phyloP scores from a whole-genome alignment of 306 rosid species.

The Pterocarpus macrocarpus region DNA sequence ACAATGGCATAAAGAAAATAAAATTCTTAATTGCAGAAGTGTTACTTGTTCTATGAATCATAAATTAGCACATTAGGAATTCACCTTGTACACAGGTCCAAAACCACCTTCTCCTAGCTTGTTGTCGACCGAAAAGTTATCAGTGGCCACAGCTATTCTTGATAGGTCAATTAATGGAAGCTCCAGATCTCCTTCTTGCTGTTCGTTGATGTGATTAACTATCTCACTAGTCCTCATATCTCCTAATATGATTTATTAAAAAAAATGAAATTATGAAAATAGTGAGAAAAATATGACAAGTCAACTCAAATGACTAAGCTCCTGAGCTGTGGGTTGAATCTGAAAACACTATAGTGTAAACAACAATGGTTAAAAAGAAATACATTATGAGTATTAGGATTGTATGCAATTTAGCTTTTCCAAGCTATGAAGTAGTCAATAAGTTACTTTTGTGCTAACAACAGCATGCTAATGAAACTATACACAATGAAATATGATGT shows the following conservation, averaged over 20 bases:
- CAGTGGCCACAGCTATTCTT: slow-evolving; percentile 47
- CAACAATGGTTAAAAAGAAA: neutral
- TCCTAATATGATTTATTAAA: neutral
- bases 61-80: neutral
- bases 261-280: neutral
- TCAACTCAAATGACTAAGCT: slow-evolving; percentile 7
- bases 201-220: neutral
- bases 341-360: neutral
- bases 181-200: slow-evolving; percentile 52
- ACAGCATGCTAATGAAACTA: no score
- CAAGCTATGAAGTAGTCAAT: no score
- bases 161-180: slow-evolving; percentile 49
- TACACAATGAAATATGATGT: no score
- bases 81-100: slow-evolving; percentile 49
- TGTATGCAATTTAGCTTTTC: neutral
- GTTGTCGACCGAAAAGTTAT: slow-evolving; percentile 39
- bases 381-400: neutral
- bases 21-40: neutral
- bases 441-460: no score
- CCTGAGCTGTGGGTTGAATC: neutral
- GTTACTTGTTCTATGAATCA: neutral
- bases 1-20: neutral
- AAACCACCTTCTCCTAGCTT: slow-evolving; percentile 56
- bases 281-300: neutral
- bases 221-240: neutral